Evolutionary conservation across 768 basidiomycete genomes (phyloP).

Genomic region (Mycena epipterygia): DNA sequence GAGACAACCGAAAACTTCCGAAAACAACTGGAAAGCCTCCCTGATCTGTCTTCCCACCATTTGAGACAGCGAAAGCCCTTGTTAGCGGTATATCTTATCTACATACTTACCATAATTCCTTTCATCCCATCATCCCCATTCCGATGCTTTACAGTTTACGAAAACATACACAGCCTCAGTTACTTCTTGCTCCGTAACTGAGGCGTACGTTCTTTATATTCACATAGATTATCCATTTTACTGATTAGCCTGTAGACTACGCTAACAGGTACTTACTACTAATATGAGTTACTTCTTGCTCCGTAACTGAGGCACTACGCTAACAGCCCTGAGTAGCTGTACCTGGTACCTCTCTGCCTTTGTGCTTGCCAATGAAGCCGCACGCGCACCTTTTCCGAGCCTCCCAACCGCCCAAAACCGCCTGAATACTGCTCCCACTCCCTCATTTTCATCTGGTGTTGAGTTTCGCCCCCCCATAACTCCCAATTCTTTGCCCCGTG

Average conservation of each 20-base stretch:
- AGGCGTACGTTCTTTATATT: neutral
- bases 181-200: too few species aligned
- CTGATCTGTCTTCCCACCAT: neutral
- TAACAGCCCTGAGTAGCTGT: neutral
- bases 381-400: neutral
- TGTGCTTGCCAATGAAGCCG: neutral
- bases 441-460: neutral
- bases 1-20: neutral
- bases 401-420: neutral
- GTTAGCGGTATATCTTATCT: neutral
- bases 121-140: neutral
- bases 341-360: neutral
- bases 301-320: neutral
- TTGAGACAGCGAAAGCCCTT: neutral
- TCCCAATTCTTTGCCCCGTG: neutral
- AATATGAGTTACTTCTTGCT: neutral
- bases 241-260: neutral
- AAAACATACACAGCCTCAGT: neutral
- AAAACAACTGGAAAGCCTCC: neutral
- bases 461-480: neutral
- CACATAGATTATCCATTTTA: neutral
- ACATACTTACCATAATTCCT: neutral
- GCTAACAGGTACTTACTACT: neutral
- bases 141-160: neutral
- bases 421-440: neutral